A percentile compares a stretch with the other conserved stretches of the same genome.
phyloP scores from a whole-genome alignment of 306 rosid genomes.

The Potentilla sterilis region DNA sequence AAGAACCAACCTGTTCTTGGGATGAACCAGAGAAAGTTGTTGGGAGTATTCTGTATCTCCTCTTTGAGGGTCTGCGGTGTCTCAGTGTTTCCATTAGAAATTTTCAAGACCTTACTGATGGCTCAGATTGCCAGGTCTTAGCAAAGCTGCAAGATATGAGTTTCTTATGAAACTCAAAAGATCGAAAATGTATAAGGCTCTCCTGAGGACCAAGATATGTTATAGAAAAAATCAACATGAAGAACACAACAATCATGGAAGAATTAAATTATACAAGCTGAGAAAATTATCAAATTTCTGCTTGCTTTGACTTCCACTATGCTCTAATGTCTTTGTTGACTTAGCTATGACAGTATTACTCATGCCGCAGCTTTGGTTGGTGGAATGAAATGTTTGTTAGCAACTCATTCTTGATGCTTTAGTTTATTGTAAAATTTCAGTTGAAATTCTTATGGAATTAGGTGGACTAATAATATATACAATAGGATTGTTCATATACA shows the following conservation, averaged over 20 bases:
- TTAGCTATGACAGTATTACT: background rate
- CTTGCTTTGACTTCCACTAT: background rate
- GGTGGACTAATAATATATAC: background rate
- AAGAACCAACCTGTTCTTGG: background rate
- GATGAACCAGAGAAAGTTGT: constrained; percentile 12
- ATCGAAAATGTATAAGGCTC: background rate
- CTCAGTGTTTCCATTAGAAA: constrained; percentile 10
- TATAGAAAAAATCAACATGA: background rate
- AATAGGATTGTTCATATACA: background rate
- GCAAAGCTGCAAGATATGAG: background rate
- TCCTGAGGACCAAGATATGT: background rate
- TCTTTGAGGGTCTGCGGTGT: constrained; percentile 6
- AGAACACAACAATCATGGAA: background rate
- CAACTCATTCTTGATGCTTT: background rate
- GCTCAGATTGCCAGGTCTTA: constrained; percentile 4
- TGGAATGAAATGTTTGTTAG: background rate
- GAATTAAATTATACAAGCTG: background rate
- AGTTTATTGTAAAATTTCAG: background rate
- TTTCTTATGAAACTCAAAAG: background rate
- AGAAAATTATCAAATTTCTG: background rate
- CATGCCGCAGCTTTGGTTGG: background rate
- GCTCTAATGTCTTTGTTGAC: background rate
- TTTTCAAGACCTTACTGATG: background rate
- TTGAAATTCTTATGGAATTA: background rate
- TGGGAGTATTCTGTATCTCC: background rate